These are phyloP conservation scores for Copromyces sp. DNA, from an alignment of 495 filamentous ascomycete genomes.

Conservation along the genomic window DNA sequence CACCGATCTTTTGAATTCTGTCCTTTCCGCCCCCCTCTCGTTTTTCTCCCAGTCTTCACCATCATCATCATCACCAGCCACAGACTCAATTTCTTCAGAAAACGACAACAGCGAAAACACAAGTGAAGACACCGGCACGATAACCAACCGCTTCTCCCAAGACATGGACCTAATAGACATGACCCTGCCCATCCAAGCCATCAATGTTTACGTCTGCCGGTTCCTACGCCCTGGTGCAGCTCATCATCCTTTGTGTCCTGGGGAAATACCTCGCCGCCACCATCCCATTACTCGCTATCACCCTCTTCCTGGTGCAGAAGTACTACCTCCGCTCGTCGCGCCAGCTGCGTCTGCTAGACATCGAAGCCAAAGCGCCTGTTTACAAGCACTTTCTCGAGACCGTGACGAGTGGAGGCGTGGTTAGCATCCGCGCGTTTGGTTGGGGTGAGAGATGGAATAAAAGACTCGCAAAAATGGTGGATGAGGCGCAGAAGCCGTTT, in stretches of 20 bases:
- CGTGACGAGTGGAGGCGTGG: constrained; percentile 27
- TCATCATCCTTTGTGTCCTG: constrained; percentile 20
- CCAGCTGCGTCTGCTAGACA: constrained; percentile 48
- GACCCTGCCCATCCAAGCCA: constrained; percentile 13
- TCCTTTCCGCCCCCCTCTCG: neutral
- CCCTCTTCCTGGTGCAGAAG: constrained; percentile 39
- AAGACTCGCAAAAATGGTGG: constrained; percentile 41
- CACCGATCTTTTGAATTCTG: constrained; percentile 1
- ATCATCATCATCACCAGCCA: neutral
- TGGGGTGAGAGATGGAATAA: constrained; percentile 33
- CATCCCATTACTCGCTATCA: constrained; percentile 19
- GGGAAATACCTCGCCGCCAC: constrained; percentile 18
- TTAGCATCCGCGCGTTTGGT: constrained; percentile 41
- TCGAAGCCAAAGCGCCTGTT: constrained; percentile 29
- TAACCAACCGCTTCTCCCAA: constrained; percentile 29
- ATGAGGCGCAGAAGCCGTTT: constrained; percentile 39
- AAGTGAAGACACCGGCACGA: constrained; percentile 14
- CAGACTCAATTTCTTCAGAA: neutral
- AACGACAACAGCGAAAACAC: neutral
- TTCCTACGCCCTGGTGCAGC: constrained; percentile 14
- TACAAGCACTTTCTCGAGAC: constrained; percentile 38
- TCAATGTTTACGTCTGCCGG: constrained; percentile 10
- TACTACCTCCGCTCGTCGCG: constrained; percentile 48
- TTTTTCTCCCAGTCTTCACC: neutral
- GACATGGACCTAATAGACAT: constrained; percentile 24